Evolutionary conservation across 164 flowering plant species (phyloP).

Genomic region (Vitis cinerea): DNA sequence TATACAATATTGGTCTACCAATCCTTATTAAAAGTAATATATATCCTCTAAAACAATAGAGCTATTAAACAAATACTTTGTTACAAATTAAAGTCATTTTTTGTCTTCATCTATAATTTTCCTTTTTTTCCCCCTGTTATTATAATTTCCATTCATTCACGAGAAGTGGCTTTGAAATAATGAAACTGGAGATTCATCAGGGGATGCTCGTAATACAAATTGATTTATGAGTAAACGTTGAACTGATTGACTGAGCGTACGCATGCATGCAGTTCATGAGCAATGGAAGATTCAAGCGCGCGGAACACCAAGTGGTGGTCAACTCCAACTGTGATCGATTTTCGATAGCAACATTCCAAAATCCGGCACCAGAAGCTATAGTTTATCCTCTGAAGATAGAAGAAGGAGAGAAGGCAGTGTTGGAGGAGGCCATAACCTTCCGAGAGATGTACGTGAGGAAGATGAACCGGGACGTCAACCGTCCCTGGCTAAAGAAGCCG

Average conservation of each 20-base stretch:
- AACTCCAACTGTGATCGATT: conserved; percentile 67
- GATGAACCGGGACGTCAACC: conserved; percentile 76
- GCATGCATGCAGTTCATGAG: conserved; percentile 52
- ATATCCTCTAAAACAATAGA: no score
- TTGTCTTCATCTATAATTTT: no score
- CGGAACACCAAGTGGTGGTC: conserved; percentile 92
- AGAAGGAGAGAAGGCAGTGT: conserved; percentile 67
- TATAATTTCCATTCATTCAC: no score
- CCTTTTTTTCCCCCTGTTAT: no score
- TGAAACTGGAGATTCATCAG: no score
- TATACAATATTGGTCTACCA: no score
- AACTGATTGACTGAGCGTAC: not conserved
- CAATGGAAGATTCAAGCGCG: conserved; percentile 93
- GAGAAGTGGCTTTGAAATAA: no score
- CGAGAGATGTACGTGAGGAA: conserved; percentile 78
- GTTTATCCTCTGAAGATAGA: conserved; percentile 65
- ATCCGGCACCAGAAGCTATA: conserved; percentile 77
- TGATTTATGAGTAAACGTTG: no score
- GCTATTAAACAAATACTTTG: no score
- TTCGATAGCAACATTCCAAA: conserved; percentile 87
- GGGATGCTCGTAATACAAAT: no score
- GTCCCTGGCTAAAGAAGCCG: conserved; percentile 69
- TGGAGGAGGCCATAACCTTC: conserved; percentile 69
- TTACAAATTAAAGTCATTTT: no score
- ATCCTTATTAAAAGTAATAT: no score